Percentiles rank a stretch among this genome's conserved stretches.
phyloP scores from a whole-genome alignment of 1,284 basidiomycete species.

The Ganoderma lucidum region DNA sequence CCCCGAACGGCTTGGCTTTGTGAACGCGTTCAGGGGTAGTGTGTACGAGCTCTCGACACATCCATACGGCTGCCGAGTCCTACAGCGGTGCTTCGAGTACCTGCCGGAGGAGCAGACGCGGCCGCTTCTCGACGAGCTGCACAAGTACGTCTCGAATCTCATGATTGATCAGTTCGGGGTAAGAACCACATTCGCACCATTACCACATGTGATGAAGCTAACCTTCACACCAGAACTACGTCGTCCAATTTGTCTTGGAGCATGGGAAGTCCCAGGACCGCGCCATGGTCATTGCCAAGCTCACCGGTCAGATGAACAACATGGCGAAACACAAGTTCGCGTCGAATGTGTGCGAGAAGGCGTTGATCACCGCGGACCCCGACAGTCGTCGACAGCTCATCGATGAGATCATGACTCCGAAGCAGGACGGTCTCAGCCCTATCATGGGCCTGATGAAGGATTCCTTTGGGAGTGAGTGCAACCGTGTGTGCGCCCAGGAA shows the following conservation, averaged over 20 bases:
- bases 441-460: conserved; percentile 90
- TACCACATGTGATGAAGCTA: conserved; percentile 23
- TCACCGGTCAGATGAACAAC: conserved; percentile 82
- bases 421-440: conserved; percentile 67
- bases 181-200: conserved; percentile 38
- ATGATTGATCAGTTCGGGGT: conserved; percentile 94
- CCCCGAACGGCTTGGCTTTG: conserved; percentile 80
- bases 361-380: conserved; percentile 72
- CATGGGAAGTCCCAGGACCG: conserved; percentile 80
- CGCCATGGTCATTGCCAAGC: conserved; percentile 70
- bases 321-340: conserved; percentile 95
- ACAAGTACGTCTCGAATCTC: conserved; percentile 72
- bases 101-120: conserved; percentile 75
- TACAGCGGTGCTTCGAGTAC: conserved; percentile 93
- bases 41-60: conserved; percentile 90
- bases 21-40: conserved; percentile 81
- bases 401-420: conserved; percentile 81
- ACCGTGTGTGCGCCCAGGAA: not conserved
- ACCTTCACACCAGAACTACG: conserved; percentile 76
- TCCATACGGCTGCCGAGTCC: conserved; percentile 94
- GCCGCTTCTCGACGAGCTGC: conserved; percentile 87
- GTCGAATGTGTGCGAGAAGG: conserved; percentile 97
- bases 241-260: conserved; percentile 93
- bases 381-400: conserved; percentile 76
- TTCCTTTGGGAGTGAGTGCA: conserved; percentile 82